Percentiles rank a stretch among this genome's conserved stretches.
phyloP scores from a whole-genome alignment of 208 protist genomes.

The Leishmania aethiopica region DNA sequence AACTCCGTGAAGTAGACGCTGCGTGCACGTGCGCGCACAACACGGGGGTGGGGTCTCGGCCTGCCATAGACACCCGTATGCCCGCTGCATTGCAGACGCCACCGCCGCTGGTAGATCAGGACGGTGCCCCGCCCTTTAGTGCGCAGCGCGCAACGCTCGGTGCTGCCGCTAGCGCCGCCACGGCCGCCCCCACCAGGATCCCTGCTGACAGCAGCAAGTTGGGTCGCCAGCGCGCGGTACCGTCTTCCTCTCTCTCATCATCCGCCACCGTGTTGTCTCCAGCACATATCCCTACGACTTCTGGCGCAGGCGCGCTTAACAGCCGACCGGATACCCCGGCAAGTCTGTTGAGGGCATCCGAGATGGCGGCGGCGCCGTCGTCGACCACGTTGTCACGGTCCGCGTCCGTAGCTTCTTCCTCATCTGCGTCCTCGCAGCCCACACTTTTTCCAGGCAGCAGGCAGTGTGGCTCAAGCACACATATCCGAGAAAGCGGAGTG shows the following conservation, averaged over 20 bases:
- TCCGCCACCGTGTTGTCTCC: neutral
- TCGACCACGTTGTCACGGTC: neutral
- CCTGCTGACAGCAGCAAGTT: neutral
- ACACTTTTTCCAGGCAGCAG: neutral
- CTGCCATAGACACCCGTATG: neutral
- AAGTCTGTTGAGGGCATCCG: neutral
- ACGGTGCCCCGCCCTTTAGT: neutral
- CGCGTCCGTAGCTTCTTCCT: conserved; percentile 7
- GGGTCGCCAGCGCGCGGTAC: neutral
- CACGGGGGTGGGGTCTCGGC: neutral
- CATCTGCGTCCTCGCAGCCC: conserved; percentile 1
- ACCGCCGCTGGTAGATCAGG: neutral
- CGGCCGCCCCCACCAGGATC: neutral
- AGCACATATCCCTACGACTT: neutral
- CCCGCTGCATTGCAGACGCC: neutral
- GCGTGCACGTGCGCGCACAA: neutral
- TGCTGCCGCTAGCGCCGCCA: neutral
- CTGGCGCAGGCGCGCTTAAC: neutral
- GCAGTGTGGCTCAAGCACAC: neutral
- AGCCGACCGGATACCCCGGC: neutral
- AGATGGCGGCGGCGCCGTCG: neutral
- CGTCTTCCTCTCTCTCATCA: neutral
- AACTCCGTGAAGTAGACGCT: neutral
- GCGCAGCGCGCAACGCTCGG: neutral
- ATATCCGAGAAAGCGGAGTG: neutral